phyloP scores from a whole-genome alignment of 306 rosid species.

The Aeschynomene evenia region DNA sequence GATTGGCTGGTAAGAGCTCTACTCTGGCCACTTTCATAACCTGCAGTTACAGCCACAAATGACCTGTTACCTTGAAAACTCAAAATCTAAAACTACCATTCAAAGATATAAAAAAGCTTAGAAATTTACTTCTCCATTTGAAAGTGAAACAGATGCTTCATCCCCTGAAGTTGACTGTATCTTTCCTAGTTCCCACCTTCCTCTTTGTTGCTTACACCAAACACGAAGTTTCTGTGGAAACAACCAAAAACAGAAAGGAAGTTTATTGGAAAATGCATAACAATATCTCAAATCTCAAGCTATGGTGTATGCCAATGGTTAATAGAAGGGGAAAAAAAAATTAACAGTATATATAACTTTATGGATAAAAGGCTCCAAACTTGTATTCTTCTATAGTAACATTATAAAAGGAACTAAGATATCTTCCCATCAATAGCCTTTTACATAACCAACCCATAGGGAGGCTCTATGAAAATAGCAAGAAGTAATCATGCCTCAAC shows the following conservation, averaged over 20 bases:
- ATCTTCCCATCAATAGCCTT: conserved; percentile 6
- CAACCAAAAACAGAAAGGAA: conserved; percentile 34
- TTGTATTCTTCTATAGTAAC: neutral
- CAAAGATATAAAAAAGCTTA: conserved; percentile 18
- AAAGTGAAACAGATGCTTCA: conserved; percentile 63
- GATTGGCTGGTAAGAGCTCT: conserved; percentile 87
- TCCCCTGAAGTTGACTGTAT: conserved; percentile 79
- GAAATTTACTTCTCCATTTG: conserved; percentile 66
- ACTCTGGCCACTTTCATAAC: conserved; percentile 54
- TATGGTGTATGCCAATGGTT: neutral
- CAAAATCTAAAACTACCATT: conserved; percentile 19
- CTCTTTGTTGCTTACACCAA: conserved; percentile 77
- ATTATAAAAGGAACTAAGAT: neutral
- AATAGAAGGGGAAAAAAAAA: conserved; percentile 16
- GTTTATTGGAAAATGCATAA: conserved; percentile 26
- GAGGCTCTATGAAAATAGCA: conserved; percentile 37
- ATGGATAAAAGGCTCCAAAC: conserved; percentile 8
- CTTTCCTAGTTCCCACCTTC: conserved; percentile 75
- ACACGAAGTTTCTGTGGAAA: conserved; percentile 80
- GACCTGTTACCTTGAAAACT: conserved; percentile 27
- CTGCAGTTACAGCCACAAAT: conserved; percentile 49
- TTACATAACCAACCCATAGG: conserved; percentile 12
- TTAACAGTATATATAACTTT: conserved; percentile 10
- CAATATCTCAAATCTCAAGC: conserved; percentile 21
- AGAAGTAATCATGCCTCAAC: conserved; percentile 21